Base-by-base conservation (phyloP, 345 rosid genomes). In the Kandelia obovata region DNA sequence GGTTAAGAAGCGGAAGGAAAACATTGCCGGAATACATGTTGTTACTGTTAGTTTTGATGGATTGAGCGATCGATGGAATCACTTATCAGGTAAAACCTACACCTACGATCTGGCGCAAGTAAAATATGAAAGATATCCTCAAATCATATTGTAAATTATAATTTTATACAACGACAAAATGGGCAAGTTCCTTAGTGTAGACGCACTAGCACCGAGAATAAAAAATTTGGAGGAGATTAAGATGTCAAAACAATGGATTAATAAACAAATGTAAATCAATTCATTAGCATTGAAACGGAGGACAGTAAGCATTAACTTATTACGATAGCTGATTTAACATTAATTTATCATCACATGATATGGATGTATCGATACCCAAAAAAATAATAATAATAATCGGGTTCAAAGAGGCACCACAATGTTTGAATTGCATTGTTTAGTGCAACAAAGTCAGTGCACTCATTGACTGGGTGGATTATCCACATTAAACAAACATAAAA, bases 171-270 rank as follows among this genome's bases (percentile, higher is more conserved):
- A 43, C 19, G 49, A 34, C 70, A 67, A 67, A 67, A 64, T 62
- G 71, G 74, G 78, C 70, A 34, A 74, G 80, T 58, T 39, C 70
- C 67, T 66, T 39, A 55, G 35, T 5, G 47, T 51, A 55, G 31
- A 67, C 66, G 53, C 43, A 17, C 59, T 57, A 62, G 5, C 4
- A 73, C 5, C 43, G 11, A 55, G 62, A 23, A 64, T 66, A 51
- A 46, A 46, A 72, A 53, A 66, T 64, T 81, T 81, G 79, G 78
- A 68, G 82, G 81, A 77, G 75, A 81, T 81, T 75, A 83, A 85
- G 85, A 85, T 77, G 85, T 79, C 65, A 23, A 76, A 30, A 61
- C 49, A n/a, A 43, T 13, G 49, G 13, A 62, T 46, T 53, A 51
- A 43, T 70, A 59, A 75, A 56, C 23, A 34, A 56, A 57, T 17